A percentile compares a stretch with the other conserved stretches of the same genome.
phyloP scores from a whole-genome alignment of 1,284 basidiomycete genomes.

The Microbotryum saponariae region DNA sequence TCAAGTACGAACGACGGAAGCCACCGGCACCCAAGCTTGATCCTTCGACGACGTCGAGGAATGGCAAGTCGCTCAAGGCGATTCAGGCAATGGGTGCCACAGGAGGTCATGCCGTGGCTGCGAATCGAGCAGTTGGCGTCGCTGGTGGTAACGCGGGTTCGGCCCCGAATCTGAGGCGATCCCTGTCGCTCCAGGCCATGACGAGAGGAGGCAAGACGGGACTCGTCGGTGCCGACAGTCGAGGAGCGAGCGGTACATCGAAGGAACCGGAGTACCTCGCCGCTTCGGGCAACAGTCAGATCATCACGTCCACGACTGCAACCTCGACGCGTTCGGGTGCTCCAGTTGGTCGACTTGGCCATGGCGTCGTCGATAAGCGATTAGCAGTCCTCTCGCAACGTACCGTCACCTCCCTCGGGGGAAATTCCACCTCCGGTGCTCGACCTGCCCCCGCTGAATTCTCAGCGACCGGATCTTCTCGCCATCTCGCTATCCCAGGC shows the following conservation, averaged over 20 bases:
- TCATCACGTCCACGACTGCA: slow-evolving; percentile 80
- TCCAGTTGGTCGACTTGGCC: slow-evolving; percentile 11
- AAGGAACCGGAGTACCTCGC: slow-evolving; percentile 55
- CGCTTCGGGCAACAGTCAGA: slow-evolving; percentile 90
- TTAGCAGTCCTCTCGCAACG: slow-evolving; percentile 33
- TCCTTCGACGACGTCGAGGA: background rate
- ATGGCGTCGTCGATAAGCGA: slow-evolving; percentile 33
- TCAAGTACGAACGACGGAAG: slow-evolving; percentile 15
- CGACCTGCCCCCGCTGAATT: background rate
- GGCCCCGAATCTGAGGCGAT: slow-evolving; percentile 21
- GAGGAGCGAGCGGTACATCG: slow-evolving; percentile 1
- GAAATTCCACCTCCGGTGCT: slow-evolving; percentile 7
- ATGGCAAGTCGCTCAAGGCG: background rate
- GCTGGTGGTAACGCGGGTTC: too few relatives aligned
- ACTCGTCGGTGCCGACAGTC: background rate
- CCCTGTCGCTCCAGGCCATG: slow-evolving; percentile 22
- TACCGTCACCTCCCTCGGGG: slow-evolving; percentile 40
- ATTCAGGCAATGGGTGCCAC: background rate
- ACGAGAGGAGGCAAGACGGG: background rate
- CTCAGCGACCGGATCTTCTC: background rate
- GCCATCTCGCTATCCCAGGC: too few relatives aligned
- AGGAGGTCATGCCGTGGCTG: background rate
- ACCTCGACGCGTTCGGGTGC: slow-evolving; percentile 53
- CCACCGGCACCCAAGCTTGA: background rate
- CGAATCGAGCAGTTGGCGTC: too few relatives aligned